phyloP scores from a whole-genome alignment of 176 grass and related monocot species.

The Oryza meyeriana region DNA sequence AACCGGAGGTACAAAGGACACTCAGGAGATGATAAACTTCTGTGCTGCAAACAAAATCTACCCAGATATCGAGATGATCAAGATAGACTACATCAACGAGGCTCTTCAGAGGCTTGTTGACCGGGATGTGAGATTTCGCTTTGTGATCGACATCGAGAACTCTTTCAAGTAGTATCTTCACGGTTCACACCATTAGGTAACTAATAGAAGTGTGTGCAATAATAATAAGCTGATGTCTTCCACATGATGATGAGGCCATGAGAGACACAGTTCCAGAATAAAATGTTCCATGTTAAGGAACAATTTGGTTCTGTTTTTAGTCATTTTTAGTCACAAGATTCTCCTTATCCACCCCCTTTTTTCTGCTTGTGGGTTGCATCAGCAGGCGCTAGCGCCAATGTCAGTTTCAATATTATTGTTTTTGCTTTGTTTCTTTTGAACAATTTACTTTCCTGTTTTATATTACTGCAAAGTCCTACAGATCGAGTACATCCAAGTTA shows the following conservation, averaged over 20 bases:
- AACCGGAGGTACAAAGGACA: conserved; percentile 59
- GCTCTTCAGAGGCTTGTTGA: conserved; percentile 62
- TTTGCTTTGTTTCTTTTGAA: no score
- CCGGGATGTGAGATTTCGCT: conserved; percentile 67
- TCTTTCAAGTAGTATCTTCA: conserved; percentile 39
- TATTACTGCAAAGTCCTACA: no score
- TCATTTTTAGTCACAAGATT: not conserved
- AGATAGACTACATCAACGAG: conserved; percentile 80
- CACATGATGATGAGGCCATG: not conserved
- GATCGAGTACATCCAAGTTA: no score
- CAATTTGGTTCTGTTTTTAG: not conserved
- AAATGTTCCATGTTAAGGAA: not conserved
- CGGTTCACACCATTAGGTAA: not conserved
- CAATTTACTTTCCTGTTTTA: no score
- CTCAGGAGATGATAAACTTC: conserved; percentile 60
- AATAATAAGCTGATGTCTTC: not conserved
- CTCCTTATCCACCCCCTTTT: no score
- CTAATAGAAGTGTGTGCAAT: not conserved
- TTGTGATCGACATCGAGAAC: conserved; percentile 62
- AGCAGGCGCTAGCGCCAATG: no score
- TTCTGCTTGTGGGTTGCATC: no score
- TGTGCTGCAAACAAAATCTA: conserved; percentile 72
- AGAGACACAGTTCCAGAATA: not conserved
- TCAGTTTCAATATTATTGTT: no score
- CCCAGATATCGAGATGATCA: conserved; percentile 69